Evolutionary conservation across 768 basidiomycete species (phyloP).

Genomic region (Leccinum pellstonianum): DNA sequence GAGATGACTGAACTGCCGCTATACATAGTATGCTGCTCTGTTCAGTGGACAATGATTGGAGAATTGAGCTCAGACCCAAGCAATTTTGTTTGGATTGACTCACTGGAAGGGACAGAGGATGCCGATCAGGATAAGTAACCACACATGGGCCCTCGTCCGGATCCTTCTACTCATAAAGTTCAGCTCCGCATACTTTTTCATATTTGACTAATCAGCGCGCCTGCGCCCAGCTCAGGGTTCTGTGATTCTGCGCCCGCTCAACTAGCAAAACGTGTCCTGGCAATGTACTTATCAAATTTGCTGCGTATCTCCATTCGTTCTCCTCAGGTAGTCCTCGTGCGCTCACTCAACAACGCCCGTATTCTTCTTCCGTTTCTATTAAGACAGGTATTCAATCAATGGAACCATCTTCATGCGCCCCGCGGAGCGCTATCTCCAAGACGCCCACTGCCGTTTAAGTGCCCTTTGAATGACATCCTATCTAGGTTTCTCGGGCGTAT

Average conservation of each 20-base stretch:
- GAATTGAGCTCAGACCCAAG: no score
- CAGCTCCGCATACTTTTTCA: conserved; percentile 57
- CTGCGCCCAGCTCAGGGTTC: conserved; percentile 27
- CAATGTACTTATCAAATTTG: neutral
- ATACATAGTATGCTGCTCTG: no score
- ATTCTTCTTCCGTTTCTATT: neutral
- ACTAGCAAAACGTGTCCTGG: conserved; percentile 48
- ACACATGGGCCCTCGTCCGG: neutral
- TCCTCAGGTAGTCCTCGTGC: neutral
- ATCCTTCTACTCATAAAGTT: neutral
- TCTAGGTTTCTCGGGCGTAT: conserved; percentile 42
- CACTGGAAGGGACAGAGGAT: conserved; percentile 58
- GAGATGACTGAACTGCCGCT: no score
- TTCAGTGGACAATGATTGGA: no score
- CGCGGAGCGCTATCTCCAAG: conserved; percentile 11
- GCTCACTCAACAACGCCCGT: neutral
- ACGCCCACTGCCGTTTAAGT: conserved; percentile 26
- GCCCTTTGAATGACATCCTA: conserved; percentile 42
- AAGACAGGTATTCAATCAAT: conserved; percentile 31
- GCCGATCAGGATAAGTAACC: conserved; percentile 51
- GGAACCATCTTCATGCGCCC: conserved; percentile 37
- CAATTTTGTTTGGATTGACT: neutral
- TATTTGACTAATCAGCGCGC: no score
- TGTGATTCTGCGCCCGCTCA: conserved; percentile 55
- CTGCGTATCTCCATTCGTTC: neutral